Conservation (phyloP, 2,329 filamentous ascomycete species). For the Diplodia seriata region DNA sequence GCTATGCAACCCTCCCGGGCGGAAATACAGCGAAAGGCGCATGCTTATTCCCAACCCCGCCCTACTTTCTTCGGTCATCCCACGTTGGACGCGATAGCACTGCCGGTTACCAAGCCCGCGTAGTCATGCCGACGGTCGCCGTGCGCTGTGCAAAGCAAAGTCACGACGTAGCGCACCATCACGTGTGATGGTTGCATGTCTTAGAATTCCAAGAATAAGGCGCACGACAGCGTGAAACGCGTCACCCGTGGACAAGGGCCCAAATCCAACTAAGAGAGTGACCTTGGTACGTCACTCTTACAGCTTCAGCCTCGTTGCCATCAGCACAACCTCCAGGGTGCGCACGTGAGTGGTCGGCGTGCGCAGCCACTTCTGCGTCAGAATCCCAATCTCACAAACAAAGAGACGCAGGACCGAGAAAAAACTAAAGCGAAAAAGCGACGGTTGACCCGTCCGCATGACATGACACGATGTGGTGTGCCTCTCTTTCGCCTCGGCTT, state of each 20-base stretch:
- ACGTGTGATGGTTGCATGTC: slow-evolving; percentile 15
- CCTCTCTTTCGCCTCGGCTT: not conserved
- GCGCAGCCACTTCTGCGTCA: slow-evolving; percentile 4
- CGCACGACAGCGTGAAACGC: slow-evolving; percentile 15
- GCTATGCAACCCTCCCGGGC: not conserved
- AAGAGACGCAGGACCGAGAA: not conserved
- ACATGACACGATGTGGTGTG: slow-evolving; percentile 11
- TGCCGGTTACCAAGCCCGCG: not conserved
- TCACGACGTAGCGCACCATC: not conserved
- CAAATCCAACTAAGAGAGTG: not conserved
- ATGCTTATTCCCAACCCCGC: not conserved
- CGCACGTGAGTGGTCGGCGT: slow-evolving; percentile 10
- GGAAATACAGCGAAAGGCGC: not conserved
- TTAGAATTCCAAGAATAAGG: slow-evolving; percentile 2
- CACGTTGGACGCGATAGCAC: not conserved
- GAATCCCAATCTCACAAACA: slow-evolving; percentile 2
- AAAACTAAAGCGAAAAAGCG: not conserved
- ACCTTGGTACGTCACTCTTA: slow-evolving; percentile 11
- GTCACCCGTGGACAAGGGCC: not conserved
- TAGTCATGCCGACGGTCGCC: slow-evolving; percentile 2
- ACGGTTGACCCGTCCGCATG: not conserved
- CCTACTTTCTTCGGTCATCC: not conserved
- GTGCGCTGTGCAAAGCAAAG: not conserved
- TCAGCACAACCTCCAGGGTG: not conserved
- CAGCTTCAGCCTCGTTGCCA: not conserved